Evolutionary conservation across 768 basidiomycete genomes (phyloP).

Genomic region (Agrocybe chaxingu): DNA sequence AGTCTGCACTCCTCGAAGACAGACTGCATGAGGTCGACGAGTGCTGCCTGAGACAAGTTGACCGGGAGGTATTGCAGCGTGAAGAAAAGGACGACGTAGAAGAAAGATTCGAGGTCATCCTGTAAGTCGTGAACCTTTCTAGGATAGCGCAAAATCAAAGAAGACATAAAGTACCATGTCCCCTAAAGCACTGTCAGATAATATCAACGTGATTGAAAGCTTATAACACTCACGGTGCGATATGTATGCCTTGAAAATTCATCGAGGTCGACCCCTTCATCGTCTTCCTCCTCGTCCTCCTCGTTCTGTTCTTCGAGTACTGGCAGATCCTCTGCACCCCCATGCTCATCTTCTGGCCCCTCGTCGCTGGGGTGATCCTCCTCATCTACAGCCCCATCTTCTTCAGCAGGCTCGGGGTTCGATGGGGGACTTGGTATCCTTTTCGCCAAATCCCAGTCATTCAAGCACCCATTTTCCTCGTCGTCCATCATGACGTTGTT

Average conservation of each 20-base stretch:
- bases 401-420: no score
- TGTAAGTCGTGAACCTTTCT: constrained; percentile 14
- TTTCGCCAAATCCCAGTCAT: constrained; percentile 19
- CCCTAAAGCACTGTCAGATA: constrained; percentile 14
- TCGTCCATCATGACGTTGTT: constrained; percentile 19
- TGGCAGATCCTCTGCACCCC: no score
- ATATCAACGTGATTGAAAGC: neutral
- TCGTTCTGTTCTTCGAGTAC: no score
- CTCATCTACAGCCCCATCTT: no score
- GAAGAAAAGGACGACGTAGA: constrained; percentile 4
- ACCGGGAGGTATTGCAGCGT: neutral
- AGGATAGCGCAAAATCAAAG: constrained; percentile 14
- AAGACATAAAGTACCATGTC: constrained; percentile 27
- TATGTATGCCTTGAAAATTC: neutral
- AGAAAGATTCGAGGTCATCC: constrained; percentile 30
- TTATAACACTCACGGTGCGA: constrained; percentile 11
- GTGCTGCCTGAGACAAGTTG: neutral
- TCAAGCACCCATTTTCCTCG: constrained; percentile 11
- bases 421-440: neutral
- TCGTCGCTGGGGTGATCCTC: no score
- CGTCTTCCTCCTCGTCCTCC: no score
- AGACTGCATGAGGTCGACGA: neutral
- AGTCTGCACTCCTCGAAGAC: neutral
- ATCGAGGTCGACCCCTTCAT: no score
- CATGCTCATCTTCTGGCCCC: no score